Base-by-base conservation (phyloP, 345 rosid species). In the Dipteronia sinensis region DNA sequence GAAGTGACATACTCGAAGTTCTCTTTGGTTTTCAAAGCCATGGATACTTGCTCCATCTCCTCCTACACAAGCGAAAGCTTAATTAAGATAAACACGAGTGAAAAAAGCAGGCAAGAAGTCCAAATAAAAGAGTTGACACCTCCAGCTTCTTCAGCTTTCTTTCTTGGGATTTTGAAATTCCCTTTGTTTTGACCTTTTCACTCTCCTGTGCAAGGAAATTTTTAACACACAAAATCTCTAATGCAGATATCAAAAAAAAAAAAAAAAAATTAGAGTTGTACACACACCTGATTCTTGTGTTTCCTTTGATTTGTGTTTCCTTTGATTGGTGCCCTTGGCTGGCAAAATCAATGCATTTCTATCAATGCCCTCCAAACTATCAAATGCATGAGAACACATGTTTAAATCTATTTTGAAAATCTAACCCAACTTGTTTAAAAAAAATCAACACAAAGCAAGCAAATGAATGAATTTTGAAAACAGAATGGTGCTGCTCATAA, bases 141-240 rank as follows among this genome's bases (percentile, higher is more conserved):
- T 87, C 94, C 69, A 93, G 55, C 88, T 93, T 91, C 90, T 89
- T 89, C 82, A 91, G 76, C 80, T 90, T 93, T 61, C 91, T 88
- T 81, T 87, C 82, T 85, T 85, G 92, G 19, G 90, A 89, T 76
- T 91, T 76, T 4, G 81, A 77, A 10, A 38, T 74, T 51, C 74
- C 67, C 53, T 73, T 78, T 56, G 70, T 59, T 63, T 79, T 78
- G 42, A 51, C 55, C 63, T 59, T 78, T 76, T 83, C 81, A 17
- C 6, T n/a, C 65, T 70, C 82, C 88, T 82, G 79, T 44, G 40
- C 1, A 16, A 67, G 20, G 23, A 12, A 34, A 19, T 63, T 75
- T 23, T 27, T 76, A 31, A 53, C 22, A n/a, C 58, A 31, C 72
- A 19, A 4, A 34, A 67, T 1, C 47, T 23, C 69, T 40, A 31